Conservation (phyloP, 768 basidiomycete species). For the Strobilomyces dryophilus region DNA sequence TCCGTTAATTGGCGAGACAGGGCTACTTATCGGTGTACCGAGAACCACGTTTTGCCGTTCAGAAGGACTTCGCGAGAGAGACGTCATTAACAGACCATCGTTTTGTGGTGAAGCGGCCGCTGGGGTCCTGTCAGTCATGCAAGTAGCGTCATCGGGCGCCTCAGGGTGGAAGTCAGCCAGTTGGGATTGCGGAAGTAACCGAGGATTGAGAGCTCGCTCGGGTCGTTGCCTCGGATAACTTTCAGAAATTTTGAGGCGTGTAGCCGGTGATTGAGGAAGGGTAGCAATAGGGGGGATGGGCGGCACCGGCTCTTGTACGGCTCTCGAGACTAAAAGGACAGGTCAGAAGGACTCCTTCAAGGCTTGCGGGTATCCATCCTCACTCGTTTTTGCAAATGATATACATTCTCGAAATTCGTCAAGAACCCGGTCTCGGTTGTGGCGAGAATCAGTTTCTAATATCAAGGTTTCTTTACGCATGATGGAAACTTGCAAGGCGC, state of each 20-base stretch:
- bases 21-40: slow-evolving; percentile 1
- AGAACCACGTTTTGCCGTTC: slow-evolving; percentile 5
- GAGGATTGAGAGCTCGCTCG: slow-evolving; percentile 21
- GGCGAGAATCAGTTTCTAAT: slow-evolving; percentile 56
- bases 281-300: slow-evolving; percentile 52
- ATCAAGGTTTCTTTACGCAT: slow-evolving; percentile 84
- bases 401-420: slow-evolving; percentile 79
- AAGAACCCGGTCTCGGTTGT: slow-evolving; percentile 59
- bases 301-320: slow-evolving; percentile 62
- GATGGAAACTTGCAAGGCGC: slow-evolving; percentile 69
- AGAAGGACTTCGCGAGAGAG: slow-evolving; percentile 2
- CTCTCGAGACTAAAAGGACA: slow-evolving; percentile 45
- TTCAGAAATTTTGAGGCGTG: neutral
- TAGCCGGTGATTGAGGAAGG: slow-evolving; percentile 25
- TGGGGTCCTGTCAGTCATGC: neutral
- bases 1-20: slow-evolving; percentile 10
- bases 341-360: slow-evolving; percentile 2
- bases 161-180: neutral
- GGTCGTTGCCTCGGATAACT: slow-evolving; percentile 14
- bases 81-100: neutral
- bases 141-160: neutral
- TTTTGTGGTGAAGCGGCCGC: slow-evolving; percentile 3
- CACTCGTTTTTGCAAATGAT: slow-evolving; percentile 71
- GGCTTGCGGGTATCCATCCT: slow-evolving; percentile 25
- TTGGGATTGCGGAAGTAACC: slow-evolving; percentile 2